These are phyloP conservation scores for Salix purpurea DNA, from an alignment of 345 rosid genomes.

Conservation along the genomic window DNA sequence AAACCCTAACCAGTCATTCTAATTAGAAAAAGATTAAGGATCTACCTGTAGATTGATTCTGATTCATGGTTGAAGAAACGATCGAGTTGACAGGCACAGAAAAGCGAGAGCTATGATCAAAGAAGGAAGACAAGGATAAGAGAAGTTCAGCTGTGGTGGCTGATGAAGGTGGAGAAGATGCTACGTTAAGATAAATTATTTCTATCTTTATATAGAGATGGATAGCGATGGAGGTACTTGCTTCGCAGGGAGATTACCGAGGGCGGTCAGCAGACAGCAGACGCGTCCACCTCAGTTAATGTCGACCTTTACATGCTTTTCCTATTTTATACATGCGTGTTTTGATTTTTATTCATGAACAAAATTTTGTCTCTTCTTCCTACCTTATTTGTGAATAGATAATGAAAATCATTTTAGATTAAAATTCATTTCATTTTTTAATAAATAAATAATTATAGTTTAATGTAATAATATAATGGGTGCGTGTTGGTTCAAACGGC, in stretches of 20 bases:
- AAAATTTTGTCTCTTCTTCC: no score
- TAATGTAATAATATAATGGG: no score
- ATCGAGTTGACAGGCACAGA: no score
- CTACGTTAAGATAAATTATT: not conserved
- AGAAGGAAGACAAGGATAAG: not conserved
- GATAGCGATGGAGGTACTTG: not conserved
- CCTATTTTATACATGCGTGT: no score
- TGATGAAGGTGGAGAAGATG: not conserved
- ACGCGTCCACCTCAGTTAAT: no score
- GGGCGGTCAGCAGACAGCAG: no score
- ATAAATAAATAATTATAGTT: no score
- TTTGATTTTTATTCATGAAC: no score
- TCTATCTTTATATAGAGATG: not conserved
- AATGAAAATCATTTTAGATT: no score
- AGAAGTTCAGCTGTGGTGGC: not conserved
- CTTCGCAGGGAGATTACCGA: not conserved
- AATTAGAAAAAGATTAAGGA: not conserved
- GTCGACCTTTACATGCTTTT: no score
- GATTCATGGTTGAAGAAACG: constrained; percentile 4
- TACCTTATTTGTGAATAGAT: no score
- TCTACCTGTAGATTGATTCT: constrained; percentile 8
- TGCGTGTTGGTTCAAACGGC: rapidly evolving
- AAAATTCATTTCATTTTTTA: no score
- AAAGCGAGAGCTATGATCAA: not conserved
- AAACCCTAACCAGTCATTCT: not conserved